A percentile compares a stretch with the other conserved stretches of the same genome.
phyloP scores from a whole-genome alignment of 257 asterid genomes.

The Verbascum thapsus region DNA sequence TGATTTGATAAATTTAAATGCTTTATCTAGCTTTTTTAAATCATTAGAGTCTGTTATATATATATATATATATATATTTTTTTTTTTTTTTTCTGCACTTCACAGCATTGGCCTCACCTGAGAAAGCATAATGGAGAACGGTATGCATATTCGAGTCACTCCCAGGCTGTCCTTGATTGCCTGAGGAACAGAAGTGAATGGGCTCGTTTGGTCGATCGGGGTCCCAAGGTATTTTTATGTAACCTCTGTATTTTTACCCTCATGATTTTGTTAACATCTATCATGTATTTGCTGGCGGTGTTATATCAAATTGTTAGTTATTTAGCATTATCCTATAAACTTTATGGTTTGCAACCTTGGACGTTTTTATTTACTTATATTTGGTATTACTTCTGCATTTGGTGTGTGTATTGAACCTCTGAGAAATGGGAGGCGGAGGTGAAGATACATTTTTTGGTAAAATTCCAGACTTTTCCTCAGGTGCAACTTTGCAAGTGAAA shows the following conservation, averaged over 20 bases:
- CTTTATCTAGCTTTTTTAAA: constrained; percentile 20
- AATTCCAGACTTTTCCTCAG: no score
- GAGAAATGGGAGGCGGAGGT: no score
- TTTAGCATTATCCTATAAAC: constrained; percentile 13
- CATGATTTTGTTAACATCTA: constrained; percentile 21
- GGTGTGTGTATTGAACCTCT: no score
- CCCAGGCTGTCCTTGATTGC: constrained; percentile 98
- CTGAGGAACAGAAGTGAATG: constrained; percentile 95
- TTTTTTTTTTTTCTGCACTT: constrained; percentile 28
- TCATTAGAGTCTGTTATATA: constrained; percentile 10
- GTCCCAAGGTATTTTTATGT: constrained; percentile 71
- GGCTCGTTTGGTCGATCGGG: constrained; percentile 96
- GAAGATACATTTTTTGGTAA: no score
- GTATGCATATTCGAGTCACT: constrained; percentile 91
- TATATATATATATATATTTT: no score
- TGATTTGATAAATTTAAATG: constrained; percentile 10
- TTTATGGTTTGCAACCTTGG: background rate
- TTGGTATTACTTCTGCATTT: no score
- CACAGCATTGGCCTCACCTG: constrained; percentile 91
- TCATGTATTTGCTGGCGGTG: background rate
- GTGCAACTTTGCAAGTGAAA: no score
- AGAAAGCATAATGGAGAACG: constrained; percentile 97
- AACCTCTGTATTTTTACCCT: background rate
- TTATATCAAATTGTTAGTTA: constrained; percentile 3
- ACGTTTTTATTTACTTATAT: background rate